These are phyloP conservation scores for Chionographis japonica DNA, from an alignment of 106 monocot species.

Conservation along the genomic window DNA sequence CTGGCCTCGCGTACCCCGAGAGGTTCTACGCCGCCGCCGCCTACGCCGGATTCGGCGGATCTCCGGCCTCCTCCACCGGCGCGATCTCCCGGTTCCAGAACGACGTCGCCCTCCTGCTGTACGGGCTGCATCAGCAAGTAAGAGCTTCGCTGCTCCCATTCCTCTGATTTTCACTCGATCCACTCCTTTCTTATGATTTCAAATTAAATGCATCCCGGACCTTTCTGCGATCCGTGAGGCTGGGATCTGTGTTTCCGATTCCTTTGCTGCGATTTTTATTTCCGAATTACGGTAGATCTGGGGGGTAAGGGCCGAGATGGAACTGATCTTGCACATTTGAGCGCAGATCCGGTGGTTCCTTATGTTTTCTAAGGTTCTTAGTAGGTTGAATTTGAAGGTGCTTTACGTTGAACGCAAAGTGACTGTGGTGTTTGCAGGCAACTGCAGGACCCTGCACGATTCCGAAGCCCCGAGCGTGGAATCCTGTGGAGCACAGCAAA, in stretches of 20 bases:
- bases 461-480: conserved; percentile 76
- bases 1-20: conserved; percentile 56
- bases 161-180: neutral
- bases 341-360: too few species aligned
- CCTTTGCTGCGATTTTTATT: neutral
- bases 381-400: neutral
- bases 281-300: conserved; percentile 1
- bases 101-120: conserved; percentile 58
- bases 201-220: neutral
- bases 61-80: conserved; percentile 3
- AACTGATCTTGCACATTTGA: neutral
- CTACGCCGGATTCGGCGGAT: conserved; percentile 45
- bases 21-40: conserved; percentile 59
- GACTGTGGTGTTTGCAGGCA: conserved; percentile 41
- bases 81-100: conserved; percentile 43
- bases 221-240: neutral
- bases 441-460: conserved; percentile 74
- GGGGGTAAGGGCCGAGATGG: too few species aligned
- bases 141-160: neutral
- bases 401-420: too few species aligned
- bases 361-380: neutral
- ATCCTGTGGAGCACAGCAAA: conserved; percentile 82
- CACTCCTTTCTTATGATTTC: neutral
- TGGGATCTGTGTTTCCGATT: conserved; percentile 5
- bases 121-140: conserved; percentile 56